Base-by-base conservation (phyloP, 345 rosid genomes). In the Aquilaria malaccensis region DNA sequence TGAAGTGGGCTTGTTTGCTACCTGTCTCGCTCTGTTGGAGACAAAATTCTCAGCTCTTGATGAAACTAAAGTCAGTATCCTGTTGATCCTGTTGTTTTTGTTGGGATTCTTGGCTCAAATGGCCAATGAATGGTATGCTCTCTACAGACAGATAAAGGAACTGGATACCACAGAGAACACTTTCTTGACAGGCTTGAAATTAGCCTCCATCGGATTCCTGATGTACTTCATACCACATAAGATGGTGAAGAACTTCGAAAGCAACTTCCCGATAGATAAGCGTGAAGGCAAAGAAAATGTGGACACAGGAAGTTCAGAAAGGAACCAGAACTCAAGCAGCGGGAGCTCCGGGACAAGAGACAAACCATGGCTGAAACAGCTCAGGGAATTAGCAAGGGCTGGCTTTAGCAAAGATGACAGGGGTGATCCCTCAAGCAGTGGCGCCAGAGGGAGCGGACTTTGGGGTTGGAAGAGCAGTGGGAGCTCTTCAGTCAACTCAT, bases 361-460 rank as follows among this genome's bases (percentile, higher is more conserved):
- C 43, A 89, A 72, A 70, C 84, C 91, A 30, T 80, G 94, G 96
- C 55, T 66, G 46, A 83, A 72, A 78, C 97, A 89, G 56, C 82
- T 87, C 13, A 72, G 96, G 63, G 94, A 89, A 61, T 32, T 87
- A 83, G 96, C 95, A 30, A 87, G 76, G 73, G 84, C 88, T 6
- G 85, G 98, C 81, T 89, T 89, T 37, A 85, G 73, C 2, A 78
- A 55, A 75, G 92, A 84, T 41, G 79, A 82, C 67, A 68, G 73
- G 55, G 78, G 37, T 22, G 97, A 87, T 78, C 98, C 97, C 56
- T 89, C 98, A 0, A 81, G 75, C 49, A 89, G 97, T 63, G 62
- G 49, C 9, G 61, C 83, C 1, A 89, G 80, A 63, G 85, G 86
- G 98, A 87, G 87, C 46, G 94, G 75, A 59, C 66, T 87, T 12